phyloP scores from a whole-genome alignment of 345 rosid genomes.

The Corymbia maculata region DNA sequence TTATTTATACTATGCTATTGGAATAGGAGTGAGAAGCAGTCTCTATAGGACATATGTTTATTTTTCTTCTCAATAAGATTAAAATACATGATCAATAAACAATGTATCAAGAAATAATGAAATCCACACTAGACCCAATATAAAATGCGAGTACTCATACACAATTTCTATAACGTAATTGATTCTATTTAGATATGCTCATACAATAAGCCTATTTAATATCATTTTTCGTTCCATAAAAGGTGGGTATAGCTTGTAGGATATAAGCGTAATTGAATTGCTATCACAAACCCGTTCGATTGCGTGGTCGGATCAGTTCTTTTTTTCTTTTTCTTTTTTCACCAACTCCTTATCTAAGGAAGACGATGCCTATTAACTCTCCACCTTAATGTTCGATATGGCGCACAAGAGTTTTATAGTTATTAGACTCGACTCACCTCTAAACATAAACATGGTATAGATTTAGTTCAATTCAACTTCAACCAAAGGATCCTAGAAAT shows the following conservation, averaged over 20 bases:
- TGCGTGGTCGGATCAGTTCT: fast-evolving
- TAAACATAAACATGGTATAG: too few species aligned
- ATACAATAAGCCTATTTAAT: background rate
- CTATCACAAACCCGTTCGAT: background rate
- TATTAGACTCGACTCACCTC: background rate
- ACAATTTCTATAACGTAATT: background rate
- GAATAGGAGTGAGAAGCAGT: too few species aligned
- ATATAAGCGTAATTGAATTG: too few species aligned
- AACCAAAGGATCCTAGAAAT: too few species aligned
- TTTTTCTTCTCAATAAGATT: background rate
- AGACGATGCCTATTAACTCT: background rate
- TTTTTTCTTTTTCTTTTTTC: fast-evolving
- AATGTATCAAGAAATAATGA: background rate
- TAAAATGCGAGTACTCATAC: background rate
- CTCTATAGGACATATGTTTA: too few species aligned
- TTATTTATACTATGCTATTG: too few species aligned
- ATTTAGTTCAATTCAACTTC: too few species aligned
- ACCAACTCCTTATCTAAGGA: too few species aligned
- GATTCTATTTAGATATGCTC: background rate
- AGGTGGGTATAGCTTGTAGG: too few species aligned
- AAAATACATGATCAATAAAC: background rate
- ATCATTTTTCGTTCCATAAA: too few species aligned
- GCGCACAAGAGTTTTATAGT: too few species aligned
- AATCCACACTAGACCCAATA: background rate
- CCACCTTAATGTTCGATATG: background rate